A percentile compares a stretch with the other conserved stretches of the same genome.
These are phyloP conservation scores for Suillus subaureus DNA, from an alignment of 768 basidiomycete genomes.

Conservation along the genomic window DNA sequence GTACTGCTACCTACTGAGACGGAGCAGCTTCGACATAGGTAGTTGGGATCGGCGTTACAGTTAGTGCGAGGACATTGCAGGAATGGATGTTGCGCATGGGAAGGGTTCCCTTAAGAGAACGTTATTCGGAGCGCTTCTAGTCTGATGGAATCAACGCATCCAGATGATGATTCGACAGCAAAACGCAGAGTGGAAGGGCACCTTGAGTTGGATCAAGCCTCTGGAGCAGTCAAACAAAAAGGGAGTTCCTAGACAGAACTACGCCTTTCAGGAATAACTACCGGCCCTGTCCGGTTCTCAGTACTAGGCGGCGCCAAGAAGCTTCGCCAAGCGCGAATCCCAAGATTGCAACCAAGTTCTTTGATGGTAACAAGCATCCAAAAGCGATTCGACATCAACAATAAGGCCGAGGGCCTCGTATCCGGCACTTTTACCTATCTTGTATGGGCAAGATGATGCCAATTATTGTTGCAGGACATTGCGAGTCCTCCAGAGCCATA, in stretches of 20 bases:
- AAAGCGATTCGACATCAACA: background rate
- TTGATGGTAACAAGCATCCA: background rate
- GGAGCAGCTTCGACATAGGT: background rate
- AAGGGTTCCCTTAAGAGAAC: background rate
- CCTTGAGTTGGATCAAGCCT: background rate
- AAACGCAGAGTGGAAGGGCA: background rate
- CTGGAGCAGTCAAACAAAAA: background rate
- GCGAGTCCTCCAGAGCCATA: background rate
- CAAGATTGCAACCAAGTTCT: background rate
- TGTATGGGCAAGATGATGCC: background rate
- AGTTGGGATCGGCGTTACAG: background rate
- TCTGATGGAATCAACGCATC: background rate
- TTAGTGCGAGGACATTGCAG: background rate
- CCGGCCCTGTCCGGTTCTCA: background rate
- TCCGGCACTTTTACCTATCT: background rate
- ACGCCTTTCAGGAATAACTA: background rate
- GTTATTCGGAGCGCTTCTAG: background rate
- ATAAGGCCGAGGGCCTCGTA: background rate
- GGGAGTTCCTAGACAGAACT: background rate
- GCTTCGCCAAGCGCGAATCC: background rate
- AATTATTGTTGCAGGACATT: background rate
- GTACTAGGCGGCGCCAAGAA: background rate
- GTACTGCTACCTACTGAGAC: background rate
- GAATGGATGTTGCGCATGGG: background rate
- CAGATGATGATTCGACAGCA: background rate